Conservation (phyloP, 2,329 filamentous ascomycete genomes). For the Fusarium nelsonii region DNA sequence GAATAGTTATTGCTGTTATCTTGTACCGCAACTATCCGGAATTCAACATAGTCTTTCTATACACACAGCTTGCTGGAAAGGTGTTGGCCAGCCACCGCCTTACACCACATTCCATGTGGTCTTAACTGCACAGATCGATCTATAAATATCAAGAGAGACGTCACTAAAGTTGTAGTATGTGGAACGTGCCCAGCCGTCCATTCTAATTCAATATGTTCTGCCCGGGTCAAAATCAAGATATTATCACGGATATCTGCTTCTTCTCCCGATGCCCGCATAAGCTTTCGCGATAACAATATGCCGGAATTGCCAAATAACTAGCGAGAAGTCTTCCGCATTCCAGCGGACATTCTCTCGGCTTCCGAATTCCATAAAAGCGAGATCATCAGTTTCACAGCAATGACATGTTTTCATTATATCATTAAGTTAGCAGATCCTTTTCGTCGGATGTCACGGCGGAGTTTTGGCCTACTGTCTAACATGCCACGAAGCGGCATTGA, state of each 20-base stretch:
- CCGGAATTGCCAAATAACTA: too few relatives aligned
- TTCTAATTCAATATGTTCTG: background rate
- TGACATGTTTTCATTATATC: too few relatives aligned
- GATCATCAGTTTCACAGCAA: background rate
- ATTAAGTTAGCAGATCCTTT: background rate
- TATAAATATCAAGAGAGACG: background rate
- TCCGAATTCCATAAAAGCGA: conserved; percentile 1
- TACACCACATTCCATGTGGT: too few relatives aligned
- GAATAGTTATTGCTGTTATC: too few relatives aligned
- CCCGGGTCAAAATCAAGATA: background rate
- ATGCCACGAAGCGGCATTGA: background rate
- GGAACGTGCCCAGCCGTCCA: background rate
- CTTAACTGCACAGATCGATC: too few relatives aligned
- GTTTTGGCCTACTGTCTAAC: background rate
- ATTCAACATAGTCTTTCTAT: too few relatives aligned
- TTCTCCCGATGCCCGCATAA: rapidly evolving
- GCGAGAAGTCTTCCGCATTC: background rate
- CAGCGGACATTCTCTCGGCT: background rate
- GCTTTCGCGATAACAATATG: background rate
- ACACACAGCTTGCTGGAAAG: too few relatives aligned
- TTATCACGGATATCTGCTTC: background rate
- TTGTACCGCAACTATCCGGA: too few relatives aligned
- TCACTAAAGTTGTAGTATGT: background rate
- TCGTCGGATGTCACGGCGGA: too few relatives aligned
- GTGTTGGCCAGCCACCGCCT: too few relatives aligned